Percentiles rank a stretch among this genome's conserved stretches.
These are phyloP conservation scores for Dalbergia cochinchinensis DNA, from an alignment of 306 rosid species.

Conservation along the genomic window DNA sequence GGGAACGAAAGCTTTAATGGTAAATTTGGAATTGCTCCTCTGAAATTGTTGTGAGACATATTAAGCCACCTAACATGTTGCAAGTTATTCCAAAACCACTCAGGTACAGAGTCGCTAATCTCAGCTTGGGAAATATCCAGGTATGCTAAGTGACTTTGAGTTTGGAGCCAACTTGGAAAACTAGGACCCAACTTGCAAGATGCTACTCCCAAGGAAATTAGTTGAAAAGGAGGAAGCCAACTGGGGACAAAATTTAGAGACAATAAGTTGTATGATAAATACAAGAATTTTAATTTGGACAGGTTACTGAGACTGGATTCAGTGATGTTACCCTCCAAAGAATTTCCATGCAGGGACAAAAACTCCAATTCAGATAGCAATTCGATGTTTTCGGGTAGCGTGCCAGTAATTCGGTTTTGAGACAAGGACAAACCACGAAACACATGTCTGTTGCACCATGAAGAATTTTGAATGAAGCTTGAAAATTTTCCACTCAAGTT, in stretches of 20 bases:
- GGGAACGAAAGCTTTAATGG: accelerated
- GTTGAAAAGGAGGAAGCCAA: constrained; percentile 37
- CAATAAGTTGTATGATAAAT: neutral
- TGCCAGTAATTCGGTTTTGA: neutral
- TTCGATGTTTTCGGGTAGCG: constrained; percentile 12
- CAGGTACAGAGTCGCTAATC: constrained; percentile 19
- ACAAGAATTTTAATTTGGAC: accelerated
- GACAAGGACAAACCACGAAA: neutral
- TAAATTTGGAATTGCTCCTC: constrained; percentile 29
- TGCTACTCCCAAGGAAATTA: accelerated
- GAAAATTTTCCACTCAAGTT: constrained; percentile 26
- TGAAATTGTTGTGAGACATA: constrained; percentile 36
- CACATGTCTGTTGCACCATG: neutral
- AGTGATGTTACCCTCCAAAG: constrained; percentile 26
- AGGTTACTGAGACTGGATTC: constrained; percentile 21
- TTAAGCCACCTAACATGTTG: neutral
- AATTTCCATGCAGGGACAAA: neutral
- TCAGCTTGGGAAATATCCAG: neutral
- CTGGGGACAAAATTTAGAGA: neutral
- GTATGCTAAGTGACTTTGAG: accelerated
- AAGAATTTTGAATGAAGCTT: neutral
- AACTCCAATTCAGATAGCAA: neutral
- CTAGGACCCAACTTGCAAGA: constrained; percentile 42
- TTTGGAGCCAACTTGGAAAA: constrained; percentile 29
- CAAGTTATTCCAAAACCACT: constrained; percentile 14